A percentile compares a stretch with the other conserved stretches of the same genome.
phyloP scores from a whole-genome alignment of 345 rosid genomes.

The Syzygium aqueum region DNA sequence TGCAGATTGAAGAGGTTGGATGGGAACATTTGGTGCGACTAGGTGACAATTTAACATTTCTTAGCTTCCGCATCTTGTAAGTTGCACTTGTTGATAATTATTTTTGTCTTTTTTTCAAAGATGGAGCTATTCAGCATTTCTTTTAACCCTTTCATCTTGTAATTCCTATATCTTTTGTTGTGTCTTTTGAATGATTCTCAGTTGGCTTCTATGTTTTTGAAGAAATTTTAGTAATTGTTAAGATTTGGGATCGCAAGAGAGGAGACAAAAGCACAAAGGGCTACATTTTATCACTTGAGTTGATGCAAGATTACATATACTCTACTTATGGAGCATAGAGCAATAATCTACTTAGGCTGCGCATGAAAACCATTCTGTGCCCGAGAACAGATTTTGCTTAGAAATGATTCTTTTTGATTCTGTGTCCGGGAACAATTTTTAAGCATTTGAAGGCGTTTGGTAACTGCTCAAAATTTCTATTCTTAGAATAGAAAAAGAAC shows the following conservation, averaged over 20 bases:
- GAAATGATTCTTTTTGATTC: too few species aligned
- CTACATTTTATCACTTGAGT: neutral
- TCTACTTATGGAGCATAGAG: neutral
- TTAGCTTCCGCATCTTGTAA: conserved; percentile 59
- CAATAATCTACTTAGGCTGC: neutral
- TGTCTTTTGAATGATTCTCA: neutral
- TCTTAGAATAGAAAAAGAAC: too few species aligned
- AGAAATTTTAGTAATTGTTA: neutral
- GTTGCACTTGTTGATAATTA: conserved; percentile 6
- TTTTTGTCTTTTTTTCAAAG: neutral
- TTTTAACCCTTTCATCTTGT: neutral
- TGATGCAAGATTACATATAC: neutral
- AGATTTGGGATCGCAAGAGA: neutral
- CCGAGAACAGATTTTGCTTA: too few species aligned
- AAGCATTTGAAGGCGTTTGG: too few species aligned
- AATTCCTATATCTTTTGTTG: neutral
- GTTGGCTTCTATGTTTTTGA: neutral
- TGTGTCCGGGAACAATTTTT: too few species aligned
- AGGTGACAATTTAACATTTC: conserved; percentile 42
- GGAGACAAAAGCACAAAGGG: neutral
- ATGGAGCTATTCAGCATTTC: neutral
- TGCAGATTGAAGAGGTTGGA: conserved; percentile 81
- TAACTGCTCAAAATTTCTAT: too few species aligned
- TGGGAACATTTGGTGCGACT: conserved; percentile 56
- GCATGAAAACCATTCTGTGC: too few species aligned